Evolutionary conservation across 371 early-diverging fungal species (phyloP).

Genomic region (Mortierella sp.): DNA sequence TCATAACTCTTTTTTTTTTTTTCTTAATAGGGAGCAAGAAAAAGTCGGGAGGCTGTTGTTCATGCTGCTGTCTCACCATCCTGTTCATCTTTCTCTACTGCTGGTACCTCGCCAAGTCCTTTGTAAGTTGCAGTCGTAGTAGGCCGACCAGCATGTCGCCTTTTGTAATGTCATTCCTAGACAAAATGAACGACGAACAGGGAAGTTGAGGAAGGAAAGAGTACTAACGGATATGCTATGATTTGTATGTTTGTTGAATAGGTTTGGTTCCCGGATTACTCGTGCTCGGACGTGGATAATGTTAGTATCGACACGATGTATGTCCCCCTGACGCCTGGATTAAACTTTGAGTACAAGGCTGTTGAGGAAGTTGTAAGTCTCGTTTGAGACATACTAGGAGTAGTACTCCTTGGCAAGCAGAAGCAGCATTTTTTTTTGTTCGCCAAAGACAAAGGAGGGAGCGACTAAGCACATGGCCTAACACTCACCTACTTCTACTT

Average conservation of each 20-base stretch:
- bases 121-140: slow-evolving; percentile 23
- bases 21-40: slow-evolving; percentile 13
- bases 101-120: slow-evolving; percentile 9
- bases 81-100: slow-evolving; percentile 15
- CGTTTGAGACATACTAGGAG: background rate
- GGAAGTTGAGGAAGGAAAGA: background rate
- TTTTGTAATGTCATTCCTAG: background rate
- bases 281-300: slow-evolving; percentile 9
- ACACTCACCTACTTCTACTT: background rate
- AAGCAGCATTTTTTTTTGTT: background rate
- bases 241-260: background rate
- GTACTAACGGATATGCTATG: background rate
- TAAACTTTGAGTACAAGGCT: background rate
- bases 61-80: slow-evolving; percentile 33
- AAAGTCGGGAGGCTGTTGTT: slow-evolving; percentile 19
- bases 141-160: background rate
- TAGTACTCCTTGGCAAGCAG: background rate
- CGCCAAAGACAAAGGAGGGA: background rate
- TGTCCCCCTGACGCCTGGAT: background rate
- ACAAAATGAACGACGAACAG: background rate
- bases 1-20: background rate
- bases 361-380: slow-evolving; percentile 25
- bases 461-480: background rate
- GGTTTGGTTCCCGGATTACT: background rate
- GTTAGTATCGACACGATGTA: background rate